These are phyloP conservation scores for Nicotiana obtusifolia DNA, from an alignment of 257 asterid genomes.

Conservation along the genomic window DNA sequence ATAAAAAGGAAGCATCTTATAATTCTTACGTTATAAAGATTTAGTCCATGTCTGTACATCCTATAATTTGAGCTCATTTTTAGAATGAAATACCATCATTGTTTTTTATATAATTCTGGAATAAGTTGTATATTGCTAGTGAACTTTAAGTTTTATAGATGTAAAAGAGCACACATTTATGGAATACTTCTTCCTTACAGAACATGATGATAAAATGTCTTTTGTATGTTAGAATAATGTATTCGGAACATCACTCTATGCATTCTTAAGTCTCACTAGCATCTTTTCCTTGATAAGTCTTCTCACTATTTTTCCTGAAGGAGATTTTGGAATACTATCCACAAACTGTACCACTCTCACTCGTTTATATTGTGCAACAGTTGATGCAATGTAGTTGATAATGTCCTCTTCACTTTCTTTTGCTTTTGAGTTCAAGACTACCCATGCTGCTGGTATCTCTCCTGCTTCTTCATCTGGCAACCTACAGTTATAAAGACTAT, in stretches of 20 bases:
- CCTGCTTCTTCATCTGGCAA: conserved; percentile 74
- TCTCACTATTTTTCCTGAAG: conserved; percentile 90
- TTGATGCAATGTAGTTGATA: conserved; percentile 53
- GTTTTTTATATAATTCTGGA: background rate
- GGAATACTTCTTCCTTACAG: background rate
- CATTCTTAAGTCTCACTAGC: conserved; percentile 22
- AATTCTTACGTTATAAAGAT: background rate
- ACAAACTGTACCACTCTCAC: conserved; percentile 64
- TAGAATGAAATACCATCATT: background rate
- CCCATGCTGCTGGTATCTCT: conserved; percentile 84
- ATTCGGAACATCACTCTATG: background rate
- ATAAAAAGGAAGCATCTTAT: conserved; percentile 23
- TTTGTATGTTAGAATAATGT: background rate
- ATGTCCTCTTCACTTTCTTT: conserved; percentile 65
- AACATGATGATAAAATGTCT: background rate
- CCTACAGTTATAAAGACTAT: conserved; percentile 27
- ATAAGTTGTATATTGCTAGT: background rate
- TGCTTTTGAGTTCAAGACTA: conserved; percentile 53
- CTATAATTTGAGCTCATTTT: background rate
- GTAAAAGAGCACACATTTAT: background rate
- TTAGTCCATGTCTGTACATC: conserved; percentile 17
- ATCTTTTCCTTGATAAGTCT: conserved; percentile 63
- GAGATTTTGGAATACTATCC: conserved; percentile 71
- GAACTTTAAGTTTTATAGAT: background rate
- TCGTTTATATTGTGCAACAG: conserved; percentile 64